Evolutionary conservation across 2,329 filamentous ascomycete species (phyloP).

Genomic region (Ploettnerulaceae sp.): DNA sequence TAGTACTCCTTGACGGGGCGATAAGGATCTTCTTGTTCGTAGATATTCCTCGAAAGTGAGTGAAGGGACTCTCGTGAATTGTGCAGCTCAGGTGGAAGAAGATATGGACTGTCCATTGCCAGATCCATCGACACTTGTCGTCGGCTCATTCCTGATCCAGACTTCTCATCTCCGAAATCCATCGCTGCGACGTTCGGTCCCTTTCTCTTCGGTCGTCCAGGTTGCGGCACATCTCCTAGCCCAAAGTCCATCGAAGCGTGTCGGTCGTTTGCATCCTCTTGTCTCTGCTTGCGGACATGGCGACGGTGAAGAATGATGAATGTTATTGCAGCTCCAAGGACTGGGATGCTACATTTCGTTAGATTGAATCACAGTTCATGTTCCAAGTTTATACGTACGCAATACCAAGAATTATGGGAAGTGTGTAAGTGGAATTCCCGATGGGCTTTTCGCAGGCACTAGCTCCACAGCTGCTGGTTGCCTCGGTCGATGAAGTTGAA

Average conservation of each 20-base stretch:
- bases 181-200: conserved; percentile 4
- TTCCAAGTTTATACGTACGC: conserved; percentile 51
- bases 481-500: conserved; percentile 19
- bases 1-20: conserved; percentile 56
- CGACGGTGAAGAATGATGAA: conserved; percentile 76
- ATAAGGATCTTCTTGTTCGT: conserved; percentile 79
- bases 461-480: conserved; percentile 33
- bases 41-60: conserved; percentile 73
- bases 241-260: conserved; percentile 93
- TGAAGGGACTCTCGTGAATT: conserved; percentile 81
- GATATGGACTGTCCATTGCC: conserved; percentile 80
- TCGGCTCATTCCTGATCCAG: conserved; percentile 33
- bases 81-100: conserved; percentile 80
- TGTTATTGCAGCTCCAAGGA: conserved; percentile 60
- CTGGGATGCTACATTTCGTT: conserved; percentile 59
- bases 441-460: conserved; percentile 57
- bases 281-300: conserved; percentile 63
- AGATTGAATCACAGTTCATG: not conserved
- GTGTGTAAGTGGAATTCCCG: conserved; percentile 48
- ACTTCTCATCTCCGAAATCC: conserved; percentile 12
- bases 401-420: conserved; percentile 65
- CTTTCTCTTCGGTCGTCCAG: conserved; percentile 20
- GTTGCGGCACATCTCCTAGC: conserved; percentile 49
- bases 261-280: conserved; percentile 80
- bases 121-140: conserved; percentile 57